Conservation (phyloP, 331 rosid genomes). For the Rhamnella rubrinervis region DNA sequence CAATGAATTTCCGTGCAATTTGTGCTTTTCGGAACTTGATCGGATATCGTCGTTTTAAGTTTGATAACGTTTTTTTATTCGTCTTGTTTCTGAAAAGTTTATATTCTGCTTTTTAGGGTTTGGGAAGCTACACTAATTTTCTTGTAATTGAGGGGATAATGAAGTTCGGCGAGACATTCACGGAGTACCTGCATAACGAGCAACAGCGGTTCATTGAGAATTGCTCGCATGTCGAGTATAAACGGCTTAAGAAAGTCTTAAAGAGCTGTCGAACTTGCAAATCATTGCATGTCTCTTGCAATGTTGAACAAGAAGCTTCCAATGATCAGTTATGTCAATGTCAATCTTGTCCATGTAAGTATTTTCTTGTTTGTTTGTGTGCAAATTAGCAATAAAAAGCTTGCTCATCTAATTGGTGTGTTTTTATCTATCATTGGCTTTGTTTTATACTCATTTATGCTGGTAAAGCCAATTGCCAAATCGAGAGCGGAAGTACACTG, state of each 20-base stretch:
- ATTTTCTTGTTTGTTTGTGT: background rate
- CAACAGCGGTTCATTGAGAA: slow-evolving; percentile 50
- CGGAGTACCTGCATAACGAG: slow-evolving; percentile 67
- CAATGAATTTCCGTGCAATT: no score
- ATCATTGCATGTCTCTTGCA: slow-evolving; percentile 18
- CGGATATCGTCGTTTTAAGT: no score
- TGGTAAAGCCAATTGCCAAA: no score
- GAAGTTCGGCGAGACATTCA: slow-evolving; percentile 74
- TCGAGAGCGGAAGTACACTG: no score
- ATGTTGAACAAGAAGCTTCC: slow-evolving; percentile 20
- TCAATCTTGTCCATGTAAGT: slow-evolving; percentile 63
- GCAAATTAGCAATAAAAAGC: no score
- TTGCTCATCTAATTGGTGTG: background rate
- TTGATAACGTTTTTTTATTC: no score
- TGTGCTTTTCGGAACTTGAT: no score
- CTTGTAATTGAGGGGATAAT: slow-evolving; percentile 17
- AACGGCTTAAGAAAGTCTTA: slow-evolving; percentile 67
- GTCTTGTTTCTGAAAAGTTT: background rate
- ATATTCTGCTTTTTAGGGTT: slow-evolving; percentile 20
- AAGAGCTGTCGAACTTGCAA: slow-evolving; percentile 58
- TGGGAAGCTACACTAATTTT: background rate
- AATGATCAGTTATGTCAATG: slow-evolving; percentile 49
- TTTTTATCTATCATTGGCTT: background rate
- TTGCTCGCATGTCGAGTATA: slow-evolving; percentile 69
- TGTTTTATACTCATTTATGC: no score